Base-by-base conservation (phyloP, 805 yeast genomes). In the Pichia gijzeniarum region DNA sequence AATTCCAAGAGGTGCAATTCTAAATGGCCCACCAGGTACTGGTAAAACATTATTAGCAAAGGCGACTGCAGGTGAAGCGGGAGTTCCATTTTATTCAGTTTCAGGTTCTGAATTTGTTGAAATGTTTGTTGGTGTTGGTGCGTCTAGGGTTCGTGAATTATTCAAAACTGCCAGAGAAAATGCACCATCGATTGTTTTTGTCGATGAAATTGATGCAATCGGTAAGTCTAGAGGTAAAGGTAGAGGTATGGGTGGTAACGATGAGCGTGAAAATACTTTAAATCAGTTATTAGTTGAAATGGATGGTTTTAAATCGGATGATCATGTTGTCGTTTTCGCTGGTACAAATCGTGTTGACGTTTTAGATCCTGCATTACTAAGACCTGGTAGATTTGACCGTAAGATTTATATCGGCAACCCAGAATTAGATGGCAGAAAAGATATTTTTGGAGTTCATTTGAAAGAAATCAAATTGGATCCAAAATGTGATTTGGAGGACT, bases 41-140 rank as follows among this genome's bases (percentile, higher is more conserved):
- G 97, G 97, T 78, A 89, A 89, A 65, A 89, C 97, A 0, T 67
- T 89, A 51, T 68, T 89, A 46, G 96, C 96, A 20, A 88, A 85
- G 63, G 96, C 96, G 12, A 89, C 96, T 21, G 97, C 96, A 2
- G 96, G 97, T 55, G 96, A 89, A 63, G 96, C 96, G 2, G 93
- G 87, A 41, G 97, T 89, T 42, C 96, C 97, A 21, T 89, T 89
- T 63, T 80, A 80, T 53, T 82, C 93, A 19, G 96, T 89, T 6
- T 84, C 95, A 1, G 96, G 96, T 56, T 87, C 96, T 13, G 96
- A 89, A 62, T 89, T 89, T 55, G 95, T 88, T n/a, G 96, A 89
- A 64, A 89, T 89, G 96, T 89, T 86, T 71, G 95, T 86, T 18
- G 96, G 96, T 68, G 96, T 89, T 21, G 96, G 96, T 69, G 96